phyloP scores from a whole-genome alignment of 768 basidiomycete species.

The Auricularia auricula-judae region DNA sequence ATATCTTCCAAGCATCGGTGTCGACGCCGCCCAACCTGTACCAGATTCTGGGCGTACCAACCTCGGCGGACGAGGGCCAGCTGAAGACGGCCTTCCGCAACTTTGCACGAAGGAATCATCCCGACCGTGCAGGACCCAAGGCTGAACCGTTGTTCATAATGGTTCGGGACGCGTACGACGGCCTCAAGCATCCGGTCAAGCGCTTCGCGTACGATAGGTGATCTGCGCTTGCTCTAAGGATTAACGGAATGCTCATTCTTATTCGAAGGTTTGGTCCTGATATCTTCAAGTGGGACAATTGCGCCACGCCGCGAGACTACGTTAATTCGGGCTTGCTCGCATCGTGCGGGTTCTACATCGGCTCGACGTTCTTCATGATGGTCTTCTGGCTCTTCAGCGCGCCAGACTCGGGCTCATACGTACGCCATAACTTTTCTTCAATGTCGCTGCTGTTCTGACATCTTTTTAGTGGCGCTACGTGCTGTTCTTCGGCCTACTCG shows the following conservation, averaged over 20 bases:
- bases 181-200: slow-evolving; percentile 62
- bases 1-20: slow-evolving; percentile 34
- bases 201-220: slow-evolving; percentile 83
- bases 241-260: slow-evolving; percentile 1
- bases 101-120: slow-evolving; percentile 67
- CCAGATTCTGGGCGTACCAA: slow-evolving; percentile 52
- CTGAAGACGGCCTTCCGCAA: slow-evolving; percentile 65
- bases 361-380: slow-evolving; percentile 44
- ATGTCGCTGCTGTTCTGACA: background rate
- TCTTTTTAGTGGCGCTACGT: slow-evolving; percentile 64
- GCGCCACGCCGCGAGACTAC: slow-evolving; percentile 60
- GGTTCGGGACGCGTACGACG: slow-evolving; percentile 66
- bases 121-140: slow-evolving; percentile 51
- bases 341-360: slow-evolving; percentile 56
- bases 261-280: slow-evolving; percentile 61
- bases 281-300: slow-evolving; percentile 55
- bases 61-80: slow-evolving; percentile 51
- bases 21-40: slow-evolving; percentile 56
- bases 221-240: background rate
- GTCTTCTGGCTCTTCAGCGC: slow-evolving; percentile 54
- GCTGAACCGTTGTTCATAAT: slow-evolving; percentile 53
- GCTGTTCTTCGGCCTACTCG: slow-evolving; percentile 50
- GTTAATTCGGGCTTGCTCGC: slow-evolving; percentile 52
- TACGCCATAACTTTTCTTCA: slow-evolving; percentile 26
- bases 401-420: slow-evolving; percentile 50